Evolutionary conservation across 257 asterid species (phyloP), one percentile per base, ranked within the genome.

Genomic region (Fraxinus anomala): DNA sequence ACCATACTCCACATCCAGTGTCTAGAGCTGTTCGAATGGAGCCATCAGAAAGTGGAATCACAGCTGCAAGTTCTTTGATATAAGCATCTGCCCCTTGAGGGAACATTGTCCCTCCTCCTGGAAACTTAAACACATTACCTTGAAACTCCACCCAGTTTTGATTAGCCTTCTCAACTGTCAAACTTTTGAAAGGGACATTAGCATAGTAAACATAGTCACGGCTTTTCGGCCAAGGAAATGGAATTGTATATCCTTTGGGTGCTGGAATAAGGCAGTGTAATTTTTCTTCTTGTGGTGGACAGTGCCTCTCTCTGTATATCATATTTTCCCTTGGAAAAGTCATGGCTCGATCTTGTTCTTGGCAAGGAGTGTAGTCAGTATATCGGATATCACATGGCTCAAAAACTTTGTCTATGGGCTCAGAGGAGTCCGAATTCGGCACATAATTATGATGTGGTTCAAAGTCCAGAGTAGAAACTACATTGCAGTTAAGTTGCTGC

Each of bases 71-170:
- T 80, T 94, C 96, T 70, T 92, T 89, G 5, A 94, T 92, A 77
- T 94, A 94, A 1, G 94, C 93, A 82, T 94, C 94, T 6, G 98
- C 98, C 73, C 98, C 98, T 54, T 88, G 90, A 74, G 98, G 98
- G 79, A 94, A 94, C 98, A 92, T 92, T 0, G 98, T 94, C 83
- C 98, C 98, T 33, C 98, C 98, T 80, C 98, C 98, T 1, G 98
- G 98, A 82, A 94, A 94, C 76, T 89, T 94, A 83, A 94, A 91
- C 40, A 91, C 93, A 51, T 91, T 88, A 23, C 97, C 97, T 86
- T 89, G 90, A 86, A 65, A 94, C 70, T 92, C 84, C 66, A 94
- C 94, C 98, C 98, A 94, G 77, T 92, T 88, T 82, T 94, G 98
- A 28, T 39, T 81, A 31, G 97, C 97, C 87, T 94, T 94, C 89